Percentiles rank a stretch among this genome's conserved stretches.
Conservation (phyloP, 108 stramenopile species). For the Skeletonema marinoi region DNA sequence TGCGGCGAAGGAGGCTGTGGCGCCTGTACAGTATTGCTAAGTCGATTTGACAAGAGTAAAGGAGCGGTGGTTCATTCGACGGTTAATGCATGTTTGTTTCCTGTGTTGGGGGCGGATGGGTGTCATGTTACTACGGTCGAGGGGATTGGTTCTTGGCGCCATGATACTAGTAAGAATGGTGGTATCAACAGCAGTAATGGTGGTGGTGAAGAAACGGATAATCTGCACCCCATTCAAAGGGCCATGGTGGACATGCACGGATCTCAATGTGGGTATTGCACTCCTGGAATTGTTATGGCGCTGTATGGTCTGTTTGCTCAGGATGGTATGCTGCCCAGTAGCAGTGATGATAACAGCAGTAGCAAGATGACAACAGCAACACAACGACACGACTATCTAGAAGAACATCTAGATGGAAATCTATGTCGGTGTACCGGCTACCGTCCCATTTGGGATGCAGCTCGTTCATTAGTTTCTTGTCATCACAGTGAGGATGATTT, state of each 20-base stretch:
- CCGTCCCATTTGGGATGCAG: constrained; percentile 96
- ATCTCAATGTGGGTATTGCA: constrained; percentile 97
- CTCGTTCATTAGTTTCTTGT: constrained; percentile 48
- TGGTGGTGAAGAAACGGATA: constrained; percentile 56
- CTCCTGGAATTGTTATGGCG: constrained; percentile 94
- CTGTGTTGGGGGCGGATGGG: constrained; percentile 86
- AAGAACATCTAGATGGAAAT: constrained; percentile 95
- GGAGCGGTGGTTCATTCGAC: constrained; percentile 50
- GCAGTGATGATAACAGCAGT: not conserved
- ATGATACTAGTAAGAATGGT: not conserved
- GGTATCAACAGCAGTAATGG: constrained; percentile 4
- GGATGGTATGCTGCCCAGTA: not conserved
- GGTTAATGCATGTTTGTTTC: constrained; percentile 94
- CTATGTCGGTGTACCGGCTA: constrained; percentile 96
- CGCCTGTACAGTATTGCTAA: constrained; percentile 90
- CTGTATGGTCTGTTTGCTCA: constrained; percentile 83
- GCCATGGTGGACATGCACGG: constrained; percentile 94
- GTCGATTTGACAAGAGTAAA: not conserved
- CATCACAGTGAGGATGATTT: not conserved
- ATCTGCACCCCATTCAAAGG: constrained; percentile 91
- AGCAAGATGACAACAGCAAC: not conserved
- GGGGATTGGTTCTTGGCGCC: constrained; percentile 70
- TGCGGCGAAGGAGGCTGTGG: constrained; percentile 95
- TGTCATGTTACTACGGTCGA: constrained; percentile 93
- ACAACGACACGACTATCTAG: constrained; percentile 87